Base-by-base conservation (phyloP, 108 stramenopile species). In the Epithemia pelagica region DNA sequence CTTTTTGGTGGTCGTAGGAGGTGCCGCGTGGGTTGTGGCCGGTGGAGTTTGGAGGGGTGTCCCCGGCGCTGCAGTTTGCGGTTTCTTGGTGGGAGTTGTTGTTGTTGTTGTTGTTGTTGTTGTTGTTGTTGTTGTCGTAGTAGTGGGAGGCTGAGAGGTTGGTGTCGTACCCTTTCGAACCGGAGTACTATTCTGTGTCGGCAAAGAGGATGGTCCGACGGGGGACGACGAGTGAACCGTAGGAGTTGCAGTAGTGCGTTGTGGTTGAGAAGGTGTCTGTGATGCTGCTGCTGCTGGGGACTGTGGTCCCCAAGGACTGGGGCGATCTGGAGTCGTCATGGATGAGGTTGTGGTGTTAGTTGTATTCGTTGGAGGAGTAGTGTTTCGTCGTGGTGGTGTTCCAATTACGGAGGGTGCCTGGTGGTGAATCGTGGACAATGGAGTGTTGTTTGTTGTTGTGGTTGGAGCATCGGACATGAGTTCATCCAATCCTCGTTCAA, bases 1-100 rank as follows among this genome's bases (percentile, higher is more conserved):
- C 61, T 74, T 79, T 57, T 68, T 52, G 5, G 59, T 29, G 32
- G 57, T 53, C 52, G 64, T 58, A n/a, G 72, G 64, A 23, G 70
- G 30, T 29, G 10, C 15, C 32, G 22, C 46, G 19, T 54, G 22
- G 51, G 27, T 46, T 64, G 18, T 2, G n/a, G 51, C 20, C 18
- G 33, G 33, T n/a, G n/a, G n/a, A n/a, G n/a, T n/a, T 8, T 61
- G 7, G 3, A 22, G 27, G 8, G 3, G 15, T 7, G 3, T 7
- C 5, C 32, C 55, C 10, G 28, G 8, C 2, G 22, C 66, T 28
- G 7, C 1, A 23, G 70, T 32, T 28, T 61, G 59, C 7, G 65
- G 24, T 22, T 73, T 52, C n/a, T 24, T 24, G 15, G 30, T 8
- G 24, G 18, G 59, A 2, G 68, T 31, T 15, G 25, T 52, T 19